phyloP scores from a whole-genome alignment of 331 rosid species.

The Malus hybrid region DNA sequence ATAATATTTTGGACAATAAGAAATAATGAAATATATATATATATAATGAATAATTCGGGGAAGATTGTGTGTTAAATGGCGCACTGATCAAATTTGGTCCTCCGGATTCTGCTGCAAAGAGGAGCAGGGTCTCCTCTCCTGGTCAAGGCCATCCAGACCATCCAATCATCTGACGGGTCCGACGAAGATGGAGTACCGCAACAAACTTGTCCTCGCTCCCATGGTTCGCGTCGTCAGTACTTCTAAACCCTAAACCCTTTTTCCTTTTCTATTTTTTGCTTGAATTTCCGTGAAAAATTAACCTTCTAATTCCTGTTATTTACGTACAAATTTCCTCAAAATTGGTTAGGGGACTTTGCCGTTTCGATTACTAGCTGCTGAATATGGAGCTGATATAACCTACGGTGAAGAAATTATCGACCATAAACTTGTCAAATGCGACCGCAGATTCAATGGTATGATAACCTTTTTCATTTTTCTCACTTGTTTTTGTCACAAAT shows the following conservation, averaged over 20 bases:
- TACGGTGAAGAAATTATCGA: slow-evolving; percentile 87
- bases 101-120: background rate
- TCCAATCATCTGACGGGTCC: background rate
- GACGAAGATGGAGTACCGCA: slow-evolving; percentile 59
- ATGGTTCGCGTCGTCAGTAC: slow-evolving; percentile 92
- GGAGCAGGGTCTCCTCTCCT: background rate
- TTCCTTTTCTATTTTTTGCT: background rate
- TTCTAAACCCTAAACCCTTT: background rate
- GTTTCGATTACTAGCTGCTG: slow-evolving; percentile 72
- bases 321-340: background rate
- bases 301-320: background rate
- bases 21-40: too few species aligned
- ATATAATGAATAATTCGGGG: background rate
- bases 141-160: background rate
- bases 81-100: background rate
- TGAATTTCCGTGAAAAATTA: background rate
- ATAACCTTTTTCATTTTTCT: background rate
- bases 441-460: slow-evolving; percentile 72
- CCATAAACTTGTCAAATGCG: slow-evolving; percentile 74
- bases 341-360: slow-evolving; percentile 72
- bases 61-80: background rate
- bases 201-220: slow-evolving; percentile 81
- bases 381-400: slow-evolving; percentile 77
- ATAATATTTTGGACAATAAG: too few species aligned
- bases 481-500: background rate